Conservation (phyloP, 2,329 filamentous ascomycete genomes). For the Claviceps humidiphila region DNA sequence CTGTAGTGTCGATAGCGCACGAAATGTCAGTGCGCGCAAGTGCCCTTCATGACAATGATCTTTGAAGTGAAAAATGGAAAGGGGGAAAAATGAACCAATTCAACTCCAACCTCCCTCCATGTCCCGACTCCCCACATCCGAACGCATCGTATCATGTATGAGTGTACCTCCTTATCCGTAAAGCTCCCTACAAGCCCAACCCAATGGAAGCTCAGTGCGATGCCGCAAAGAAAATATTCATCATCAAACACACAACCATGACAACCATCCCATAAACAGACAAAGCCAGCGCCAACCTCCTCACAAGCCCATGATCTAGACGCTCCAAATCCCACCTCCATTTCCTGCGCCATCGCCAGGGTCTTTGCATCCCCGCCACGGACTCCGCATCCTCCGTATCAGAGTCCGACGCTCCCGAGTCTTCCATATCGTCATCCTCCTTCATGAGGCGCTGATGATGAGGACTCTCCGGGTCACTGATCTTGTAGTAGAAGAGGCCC, state of each 20-base stretch:
- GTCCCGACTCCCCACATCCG: too few species aligned
- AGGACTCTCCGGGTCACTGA: slow-evolving; percentile 75
- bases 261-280: slow-evolving; percentile 75
- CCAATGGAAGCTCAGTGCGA: slow-evolving; percentile 34
- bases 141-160: too few species aligned
- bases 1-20: too few species aligned
- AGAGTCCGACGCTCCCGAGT: slow-evolving; percentile 27
- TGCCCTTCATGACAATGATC: too few species aligned
- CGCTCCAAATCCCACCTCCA: slow-evolving; percentile 48
- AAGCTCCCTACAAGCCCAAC: too few species aligned
- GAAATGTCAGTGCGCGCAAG: too few species aligned
- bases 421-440: slow-evolving; percentile 75
- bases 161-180: too few species aligned
- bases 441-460: slow-evolving; percentile 81
- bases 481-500: slow-evolving; percentile 96
- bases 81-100: too few species aligned
- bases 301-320: slow-evolving; percentile 50
- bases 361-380: slow-evolving; percentile 28
- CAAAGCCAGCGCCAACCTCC: slow-evolving; percentile 61
- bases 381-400: slow-evolving; percentile 36
- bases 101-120: too few species aligned
- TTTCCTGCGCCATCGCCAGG: slow-evolving; percentile 40
- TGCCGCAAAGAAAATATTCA: slow-evolving; percentile 69
- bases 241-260: slow-evolving; percentile 76
- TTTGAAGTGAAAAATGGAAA: too few species aligned